phyloP scores from a whole-genome alignment of 495 filamentous ascomycete species.

The Amphirosellinia nigrospora region DNA sequence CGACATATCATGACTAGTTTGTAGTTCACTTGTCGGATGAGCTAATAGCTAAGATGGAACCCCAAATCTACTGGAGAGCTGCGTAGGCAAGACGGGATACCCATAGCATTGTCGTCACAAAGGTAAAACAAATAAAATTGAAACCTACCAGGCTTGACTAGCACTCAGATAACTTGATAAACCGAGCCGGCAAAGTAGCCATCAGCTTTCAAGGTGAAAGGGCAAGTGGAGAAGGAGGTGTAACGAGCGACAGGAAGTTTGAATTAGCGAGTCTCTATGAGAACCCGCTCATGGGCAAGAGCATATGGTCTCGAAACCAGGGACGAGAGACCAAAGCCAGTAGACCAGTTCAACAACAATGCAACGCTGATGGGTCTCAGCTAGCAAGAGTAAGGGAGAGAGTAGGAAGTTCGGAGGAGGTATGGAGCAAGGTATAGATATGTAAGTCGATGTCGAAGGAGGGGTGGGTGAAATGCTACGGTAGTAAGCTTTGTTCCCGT shows the following conservation, averaged over 20 bases:
- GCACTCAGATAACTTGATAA: not conserved
- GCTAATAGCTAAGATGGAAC: not conserved
- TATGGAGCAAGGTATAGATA: slow-evolving; percentile 17
- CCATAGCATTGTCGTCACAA: not conserved
- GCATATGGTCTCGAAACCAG: not conserved
- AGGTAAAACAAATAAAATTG: not conserved
- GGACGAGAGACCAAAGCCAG: not conserved
- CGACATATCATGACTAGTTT: not conserved
- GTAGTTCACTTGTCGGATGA: not conserved
- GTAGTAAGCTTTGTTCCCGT: slow-evolving; percentile 20
- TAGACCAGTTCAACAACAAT: slow-evolving; percentile 4
- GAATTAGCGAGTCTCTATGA: slow-evolving; percentile 17
- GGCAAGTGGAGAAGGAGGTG: slow-evolving; percentile 4
- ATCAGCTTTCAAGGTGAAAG: not conserved
- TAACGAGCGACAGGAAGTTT: slow-evolving; percentile 25
- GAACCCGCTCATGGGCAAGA: slow-evolving; percentile 18
- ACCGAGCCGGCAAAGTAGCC: not conserved
- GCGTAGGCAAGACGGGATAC: not conserved
- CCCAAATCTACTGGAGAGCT: not conserved
- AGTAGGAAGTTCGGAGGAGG: not conserved
- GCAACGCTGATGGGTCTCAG: slow-evolving; percentile 5
- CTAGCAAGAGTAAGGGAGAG: slow-evolving; percentile 4
- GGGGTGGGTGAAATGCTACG: slow-evolving; percentile 10
- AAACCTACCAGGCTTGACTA: slow-evolving; percentile 14
- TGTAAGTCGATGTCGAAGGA: slow-evolving; percentile 7